These are phyloP conservation scores for Trametes versicolor DNA, from an alignment of 1,284 basidiomycete genomes.

Conservation along the genomic window DNA sequence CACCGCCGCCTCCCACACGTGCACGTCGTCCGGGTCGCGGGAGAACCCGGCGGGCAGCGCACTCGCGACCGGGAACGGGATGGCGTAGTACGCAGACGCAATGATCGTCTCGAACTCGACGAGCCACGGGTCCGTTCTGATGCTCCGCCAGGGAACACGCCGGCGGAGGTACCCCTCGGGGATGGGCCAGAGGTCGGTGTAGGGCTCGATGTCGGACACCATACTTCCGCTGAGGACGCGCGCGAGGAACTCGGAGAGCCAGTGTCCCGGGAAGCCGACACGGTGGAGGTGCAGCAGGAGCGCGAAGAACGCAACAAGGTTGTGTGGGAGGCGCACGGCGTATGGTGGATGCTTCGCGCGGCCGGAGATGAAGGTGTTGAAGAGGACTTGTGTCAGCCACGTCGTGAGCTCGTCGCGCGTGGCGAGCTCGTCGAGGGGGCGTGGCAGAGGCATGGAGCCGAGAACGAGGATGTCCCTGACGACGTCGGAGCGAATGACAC, in stretches of 20 bases:
- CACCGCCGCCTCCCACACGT: constrained; percentile 42
- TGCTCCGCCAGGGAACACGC: constrained; percentile 34
- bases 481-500: constrained; percentile 32
- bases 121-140: constrained; percentile 46
- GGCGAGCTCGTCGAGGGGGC: constrained; percentile 43
- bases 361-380: constrained; percentile 48
- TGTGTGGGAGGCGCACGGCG: constrained; percentile 50
- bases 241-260: constrained; percentile 48
- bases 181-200: constrained; percentile 42
- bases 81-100: constrained; percentile 38
- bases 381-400: constrained; percentile 52
- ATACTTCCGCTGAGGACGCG: constrained; percentile 42
- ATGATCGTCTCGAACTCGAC: constrained; percentile 46
- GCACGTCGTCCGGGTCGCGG: constrained; percentile 40
- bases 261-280: constrained; percentile 49
- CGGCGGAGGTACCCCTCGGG: constrained; percentile 40
- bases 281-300: constrained; percentile 49
- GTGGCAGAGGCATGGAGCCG: constrained; percentile 34
- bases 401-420: constrained; percentile 45
- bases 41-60: constrained; percentile 37
- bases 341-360: constrained; percentile 37
- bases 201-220: constrained; percentile 42
- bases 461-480: constrained; percentile 39
- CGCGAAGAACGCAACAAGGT: constrained; percentile 47
- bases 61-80: constrained; percentile 44